Evolutionary conservation across 2,329 filamentous ascomycete species (phyloP).

Genomic region (Paraphoma sp.): DNA sequence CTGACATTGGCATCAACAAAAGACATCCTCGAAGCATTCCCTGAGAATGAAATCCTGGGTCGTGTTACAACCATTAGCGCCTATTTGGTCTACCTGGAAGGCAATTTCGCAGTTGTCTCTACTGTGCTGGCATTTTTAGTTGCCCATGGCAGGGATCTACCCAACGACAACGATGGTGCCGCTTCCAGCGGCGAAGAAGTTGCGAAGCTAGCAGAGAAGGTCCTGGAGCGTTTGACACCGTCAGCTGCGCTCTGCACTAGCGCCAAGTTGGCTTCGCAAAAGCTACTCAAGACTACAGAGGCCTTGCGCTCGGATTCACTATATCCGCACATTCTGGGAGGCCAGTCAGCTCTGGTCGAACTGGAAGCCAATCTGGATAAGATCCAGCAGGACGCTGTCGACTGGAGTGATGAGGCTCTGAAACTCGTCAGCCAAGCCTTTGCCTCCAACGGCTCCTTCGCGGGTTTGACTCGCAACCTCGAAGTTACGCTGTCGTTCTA

Average conservation of each 20-base stretch:
- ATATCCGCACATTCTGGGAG: conserved; percentile 33
- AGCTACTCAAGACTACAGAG: conserved; percentile 28
- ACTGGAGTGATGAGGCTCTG: conserved; percentile 9
- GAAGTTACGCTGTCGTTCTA: conserved; percentile 7
- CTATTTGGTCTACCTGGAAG: conserved; percentile 26
- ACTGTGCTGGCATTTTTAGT: conserved; percentile 16
- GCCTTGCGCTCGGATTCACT: conserved; percentile 31
- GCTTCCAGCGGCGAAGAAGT: conserved; percentile 5
- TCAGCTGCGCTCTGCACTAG: conserved; percentile 21
- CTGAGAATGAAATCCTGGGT: conserved; percentile 36
- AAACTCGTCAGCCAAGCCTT: conserved; percentile 8
- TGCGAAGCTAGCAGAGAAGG: conserved; percentile 50
- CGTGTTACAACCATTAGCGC: conserved; percentile 26
- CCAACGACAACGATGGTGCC: conserved; percentile 4
- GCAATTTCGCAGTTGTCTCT: conserved; percentile 23
- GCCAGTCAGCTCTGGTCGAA: conserved; percentile 26
- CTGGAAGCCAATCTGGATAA: conserved; percentile 25
- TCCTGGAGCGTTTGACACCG: conserved; percentile 22
- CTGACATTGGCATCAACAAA: too few relatives aligned
- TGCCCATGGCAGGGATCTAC: conserved; percentile 6
- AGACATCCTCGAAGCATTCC: conserved; percentile 11
- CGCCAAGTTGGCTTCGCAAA: conserved; percentile 24
- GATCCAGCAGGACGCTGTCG: conserved; percentile 18
- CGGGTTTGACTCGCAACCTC: conserved; percentile 6
- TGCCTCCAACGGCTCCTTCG: conserved; percentile 7